These are phyloP conservation scores for Heliosperma pusillum DNA, from an alignment of 148 eudicot species.

Conservation along the genomic window DNA sequence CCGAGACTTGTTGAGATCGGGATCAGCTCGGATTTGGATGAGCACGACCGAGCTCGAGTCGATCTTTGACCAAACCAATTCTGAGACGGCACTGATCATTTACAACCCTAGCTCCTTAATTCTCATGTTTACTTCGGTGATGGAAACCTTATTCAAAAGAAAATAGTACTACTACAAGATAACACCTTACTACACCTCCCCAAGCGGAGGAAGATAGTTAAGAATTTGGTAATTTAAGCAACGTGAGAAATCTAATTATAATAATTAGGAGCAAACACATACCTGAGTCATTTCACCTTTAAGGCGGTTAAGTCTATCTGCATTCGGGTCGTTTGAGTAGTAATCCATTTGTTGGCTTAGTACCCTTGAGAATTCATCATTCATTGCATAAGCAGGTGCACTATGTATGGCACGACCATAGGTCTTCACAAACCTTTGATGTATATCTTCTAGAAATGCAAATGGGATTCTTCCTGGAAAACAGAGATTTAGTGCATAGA, in stretches of 20 bases:
- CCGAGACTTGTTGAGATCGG: too few relatives aligned
- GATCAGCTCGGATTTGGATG: too few relatives aligned
- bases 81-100: too few relatives aligned
- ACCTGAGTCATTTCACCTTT: constrained; percentile 99
- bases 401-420: constrained; percentile 78
- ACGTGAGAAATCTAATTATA: neutral
- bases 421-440: constrained; percentile 88
- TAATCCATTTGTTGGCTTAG: constrained; percentile 91
- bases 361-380: constrained; percentile 95
- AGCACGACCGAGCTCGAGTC: too few relatives aligned
- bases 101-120: neutral
- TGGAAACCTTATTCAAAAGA: neutral
- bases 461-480: constrained; percentile 88
- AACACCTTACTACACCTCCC: neutral
- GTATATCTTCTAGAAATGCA: constrained; percentile 94
- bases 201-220: neutral
- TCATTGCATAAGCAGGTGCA: constrained; percentile 92
- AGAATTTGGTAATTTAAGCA: neutral
- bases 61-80: too few relatives aligned
- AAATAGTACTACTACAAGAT: neutral
- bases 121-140: neutral
- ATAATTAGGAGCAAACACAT: constrained; percentile 1
- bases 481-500: constrained; percentile 11
- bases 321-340: constrained; percentile 85
- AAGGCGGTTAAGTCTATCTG: constrained; percentile 81